phyloP scores from a whole-genome alignment of 2,329 filamentous ascomycete genomes.

The Beauveria caledonica region DNA sequence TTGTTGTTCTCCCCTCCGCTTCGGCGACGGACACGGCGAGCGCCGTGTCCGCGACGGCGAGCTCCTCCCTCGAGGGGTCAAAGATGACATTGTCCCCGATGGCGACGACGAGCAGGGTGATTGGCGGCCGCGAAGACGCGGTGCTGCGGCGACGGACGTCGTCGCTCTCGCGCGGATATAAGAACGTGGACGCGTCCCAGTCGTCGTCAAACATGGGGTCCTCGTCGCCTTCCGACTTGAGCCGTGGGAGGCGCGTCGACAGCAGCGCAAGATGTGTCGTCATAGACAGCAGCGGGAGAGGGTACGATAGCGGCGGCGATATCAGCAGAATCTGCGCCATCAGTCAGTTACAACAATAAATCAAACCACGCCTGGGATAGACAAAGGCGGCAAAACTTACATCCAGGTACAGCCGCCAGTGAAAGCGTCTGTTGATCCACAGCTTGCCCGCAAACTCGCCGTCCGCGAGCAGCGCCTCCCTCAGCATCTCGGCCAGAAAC shows the following conservation, averaged over 20 bases:
- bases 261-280: slow-evolving; percentile 91
- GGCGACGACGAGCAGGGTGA: slow-evolving; percentile 84
- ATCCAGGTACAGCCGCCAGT: slow-evolving; percentile 95
- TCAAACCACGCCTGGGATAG: background rate
- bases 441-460: slow-evolving; percentile 62
- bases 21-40: slow-evolving; percentile 74
- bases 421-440: slow-evolving; percentile 83
- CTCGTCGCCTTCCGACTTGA: slow-evolving; percentile 87
- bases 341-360: background rate
- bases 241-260: slow-evolving; percentile 70
- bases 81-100: slow-evolving; percentile 87
- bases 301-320: slow-evolving; percentile 88
- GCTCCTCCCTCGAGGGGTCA: slow-evolving; percentile 83
- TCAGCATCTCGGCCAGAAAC: slow-evolving; percentile 80
- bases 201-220: slow-evolving; percentile 98
- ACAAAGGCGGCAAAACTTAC: slow-evolving; percentile 42
- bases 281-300: slow-evolving; percentile 82
- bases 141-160: slow-evolving; percentile 12
- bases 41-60: slow-evolving; percentile 84
- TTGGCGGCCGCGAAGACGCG: slow-evolving; percentile 55
- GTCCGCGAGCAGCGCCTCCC: slow-evolving; percentile 73
- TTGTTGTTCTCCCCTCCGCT: slow-evolving; percentile 16
- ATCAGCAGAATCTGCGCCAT: slow-evolving; percentile 70
- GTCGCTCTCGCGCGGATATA: slow-evolving; percentile 54
- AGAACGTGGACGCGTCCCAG: slow-evolving; percentile 73